These are phyloP conservation scores for Skeletonema tropicum DNA, from an alignment of 108 stramenopile genomes.

Conservation along the genomic window DNA sequence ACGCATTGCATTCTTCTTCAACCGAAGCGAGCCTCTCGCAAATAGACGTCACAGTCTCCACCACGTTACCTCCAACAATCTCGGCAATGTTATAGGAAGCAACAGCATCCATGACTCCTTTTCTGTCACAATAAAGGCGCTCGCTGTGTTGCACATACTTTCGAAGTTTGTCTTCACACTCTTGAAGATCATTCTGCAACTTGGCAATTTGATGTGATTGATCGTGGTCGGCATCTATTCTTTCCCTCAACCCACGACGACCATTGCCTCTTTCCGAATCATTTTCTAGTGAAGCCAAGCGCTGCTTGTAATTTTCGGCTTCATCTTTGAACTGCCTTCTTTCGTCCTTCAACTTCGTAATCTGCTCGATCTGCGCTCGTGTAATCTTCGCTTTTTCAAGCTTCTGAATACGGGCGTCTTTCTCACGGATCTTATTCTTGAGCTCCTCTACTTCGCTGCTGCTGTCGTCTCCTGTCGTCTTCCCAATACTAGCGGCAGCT, in stretches of 20 bases:
- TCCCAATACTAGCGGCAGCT: slow-evolving; percentile 1
- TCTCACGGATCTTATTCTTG: slow-evolving; percentile 44
- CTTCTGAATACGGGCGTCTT: slow-evolving; percentile 81
- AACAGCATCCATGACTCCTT: slow-evolving; percentile 55
- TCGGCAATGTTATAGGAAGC: slow-evolving; percentile 44
- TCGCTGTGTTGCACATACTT: slow-evolving; percentile 82
- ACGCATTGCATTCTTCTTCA: slow-evolving; percentile 67
- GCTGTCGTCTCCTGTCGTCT: background rate
- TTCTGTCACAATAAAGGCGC: slow-evolving; percentile 77
- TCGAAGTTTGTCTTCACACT: slow-evolving; percentile 76
- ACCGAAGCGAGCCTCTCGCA: slow-evolving; percentile 66
- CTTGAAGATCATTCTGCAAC: slow-evolving; percentile 70
- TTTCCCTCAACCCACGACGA: slow-evolving; percentile 34
- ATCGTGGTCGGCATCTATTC: slow-evolving; percentile 18
- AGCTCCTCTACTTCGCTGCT: slow-evolving; percentile 52
- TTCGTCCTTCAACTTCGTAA: slow-evolving; percentile 78
- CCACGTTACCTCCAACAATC: slow-evolving; percentile 59
- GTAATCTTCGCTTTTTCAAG: slow-evolving; percentile 77
- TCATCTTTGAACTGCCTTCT: slow-evolving; percentile 54
- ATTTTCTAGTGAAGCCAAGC: slow-evolving; percentile 51
- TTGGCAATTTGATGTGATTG: slow-evolving; percentile 47
- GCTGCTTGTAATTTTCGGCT: slow-evolving; percentile 56
- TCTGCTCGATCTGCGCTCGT: slow-evolving; percentile 67
- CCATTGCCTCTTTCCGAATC: slow-evolving; percentile 20
- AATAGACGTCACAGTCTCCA: slow-evolving; percentile 58